Evolutionary conservation across 768 basidiomycete species (phyloP).

Genomic region (Mrakia hoshinonis): DNA sequence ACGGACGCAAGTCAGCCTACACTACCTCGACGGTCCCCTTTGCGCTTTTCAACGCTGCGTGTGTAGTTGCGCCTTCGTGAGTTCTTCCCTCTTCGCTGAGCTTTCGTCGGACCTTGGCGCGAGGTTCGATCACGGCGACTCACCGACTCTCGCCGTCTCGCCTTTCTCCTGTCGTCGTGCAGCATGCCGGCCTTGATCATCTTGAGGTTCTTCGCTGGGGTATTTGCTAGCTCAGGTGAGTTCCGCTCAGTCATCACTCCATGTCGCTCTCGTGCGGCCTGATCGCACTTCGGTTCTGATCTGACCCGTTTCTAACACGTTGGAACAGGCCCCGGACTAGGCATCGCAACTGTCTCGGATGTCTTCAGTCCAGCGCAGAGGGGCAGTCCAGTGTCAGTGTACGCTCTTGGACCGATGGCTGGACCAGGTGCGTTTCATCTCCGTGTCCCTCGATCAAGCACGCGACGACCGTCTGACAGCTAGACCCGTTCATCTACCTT

Average conservation of each 20-base stretch:
- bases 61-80: slow-evolving; percentile 13
- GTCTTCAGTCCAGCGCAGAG: slow-evolving; percentile 9
- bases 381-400: slow-evolving; percentile 20
- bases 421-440: not conserved
- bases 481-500: not conserved
- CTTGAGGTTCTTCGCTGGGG: slow-evolving; percentile 26
- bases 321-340: slow-evolving; percentile 9
- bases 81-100: not conserved
- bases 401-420: slow-evolving; percentile 25
- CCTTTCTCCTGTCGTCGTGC: not conserved
- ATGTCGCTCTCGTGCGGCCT: no score
- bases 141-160: not conserved
- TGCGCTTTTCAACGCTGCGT: slow-evolving; percentile 17
- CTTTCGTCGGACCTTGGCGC: not conserved
- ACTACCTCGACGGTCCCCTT: slow-evolving; percentile 20
- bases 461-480: not conserved
- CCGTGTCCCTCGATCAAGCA: not conserved
- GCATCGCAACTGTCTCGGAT: slow-evolving; percentile 20
- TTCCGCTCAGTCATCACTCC: not conserved
- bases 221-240: slow-evolving; percentile 18
- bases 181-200: slow-evolving; percentile 17
- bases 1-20: slow-evolving; percentile 22
- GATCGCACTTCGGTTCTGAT: not conserved
- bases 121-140: no score
- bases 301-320: not conserved